Evolutionary conservation across 129 eudicot species (phyloP), one percentile per base, ranked within the genome.

Genomic region (Pseudognaphalium luteoalbum): DNA sequence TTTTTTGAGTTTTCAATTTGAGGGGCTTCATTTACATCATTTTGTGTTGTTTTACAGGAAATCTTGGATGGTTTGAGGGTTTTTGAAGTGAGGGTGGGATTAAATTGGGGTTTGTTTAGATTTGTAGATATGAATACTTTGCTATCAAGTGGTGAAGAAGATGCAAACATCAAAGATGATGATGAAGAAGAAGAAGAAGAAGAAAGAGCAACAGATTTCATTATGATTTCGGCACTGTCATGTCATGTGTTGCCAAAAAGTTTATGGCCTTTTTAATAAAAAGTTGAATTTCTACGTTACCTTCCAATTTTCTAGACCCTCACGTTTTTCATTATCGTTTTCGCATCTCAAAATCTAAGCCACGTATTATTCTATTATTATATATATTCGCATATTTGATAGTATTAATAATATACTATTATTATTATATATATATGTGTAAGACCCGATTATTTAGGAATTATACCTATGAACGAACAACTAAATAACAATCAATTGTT

Each of bases 11-110:
- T 50, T 42, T 42, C 3, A 42, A n/a, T 68, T 39, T 81, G 66
- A 71, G 58, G 73, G 47, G 78, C 71, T 73, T 72, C 85, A 70
- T 86, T 62, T 70, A 62, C 77, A 74, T 76, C 89, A 77, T 72
- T 79, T 42, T 84, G 89, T 3, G 87, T 75, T 32, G 78, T 19
- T 64, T 84, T 82, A 72, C 90, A 89, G 29, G 39, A 85, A 75
- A 87, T 29, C 64, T 65, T 65, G 62, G 41, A 5, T 34, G 64
- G 60, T 67, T 85, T 82, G 52, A 42, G 73, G 80, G 54, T 25
- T 44, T 68, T 81, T 17, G 76, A 47, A 4, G 66, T 64, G 71
- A n/a, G 71, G 47, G 59, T 64, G 73, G 15, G 74, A 56, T 69
- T 60, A 22, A 51, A 75, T 80, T 74, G 76, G 62, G 73, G 66